These are phyloP conservation scores for Silene conica DNA, from an alignment of 148 eudicot species.

Conservation along the genomic window DNA sequence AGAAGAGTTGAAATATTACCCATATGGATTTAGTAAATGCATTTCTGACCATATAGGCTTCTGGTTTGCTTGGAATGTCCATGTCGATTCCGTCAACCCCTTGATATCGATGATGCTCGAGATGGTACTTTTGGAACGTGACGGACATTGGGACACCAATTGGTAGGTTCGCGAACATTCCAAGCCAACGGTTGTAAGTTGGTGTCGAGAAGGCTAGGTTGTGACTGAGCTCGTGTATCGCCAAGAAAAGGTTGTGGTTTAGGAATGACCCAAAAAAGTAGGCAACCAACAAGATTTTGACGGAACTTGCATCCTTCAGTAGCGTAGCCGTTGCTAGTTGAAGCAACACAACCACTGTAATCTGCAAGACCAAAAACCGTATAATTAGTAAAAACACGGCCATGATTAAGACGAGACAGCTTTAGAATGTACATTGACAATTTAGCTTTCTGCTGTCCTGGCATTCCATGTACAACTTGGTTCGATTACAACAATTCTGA, in stretches of 20 bases:
- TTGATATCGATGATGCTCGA: conserved; percentile 90
- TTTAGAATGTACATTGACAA: too few relatives aligned
- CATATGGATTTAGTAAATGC: conserved; percentile 66
- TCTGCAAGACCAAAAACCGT: conserved; percentile 39
- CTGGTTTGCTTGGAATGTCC: conserved; percentile 79
- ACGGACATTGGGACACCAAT: conserved; percentile 93
- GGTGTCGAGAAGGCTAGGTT: conserved; percentile 93
- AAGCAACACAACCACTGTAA: conserved; percentile 55
- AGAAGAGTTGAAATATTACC: conserved; percentile 83
- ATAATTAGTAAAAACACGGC: not conserved
- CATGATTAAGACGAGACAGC: too few relatives aligned
- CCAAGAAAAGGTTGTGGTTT: conserved; percentile 95
- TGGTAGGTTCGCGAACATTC: conserved; percentile 92
- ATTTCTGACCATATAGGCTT: conserved; percentile 63
- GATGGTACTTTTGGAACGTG: conserved; percentile 95
- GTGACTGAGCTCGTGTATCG: conserved; percentile 93
- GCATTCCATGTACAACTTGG: too few relatives aligned
- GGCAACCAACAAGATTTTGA: conserved; percentile 52
- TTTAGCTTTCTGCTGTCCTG: too few relatives aligned
- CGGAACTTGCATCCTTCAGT: conserved; percentile 46
- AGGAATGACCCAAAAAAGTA: conserved; percentile 90
- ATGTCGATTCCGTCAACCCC: conserved; percentile 89
- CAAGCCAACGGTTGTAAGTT: conserved; percentile 80
- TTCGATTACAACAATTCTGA: too few relatives aligned
- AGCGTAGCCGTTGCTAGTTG: conserved; percentile 86